Conservation (phyloP, 345 rosid species). For the Citrus australasica region DNA sequence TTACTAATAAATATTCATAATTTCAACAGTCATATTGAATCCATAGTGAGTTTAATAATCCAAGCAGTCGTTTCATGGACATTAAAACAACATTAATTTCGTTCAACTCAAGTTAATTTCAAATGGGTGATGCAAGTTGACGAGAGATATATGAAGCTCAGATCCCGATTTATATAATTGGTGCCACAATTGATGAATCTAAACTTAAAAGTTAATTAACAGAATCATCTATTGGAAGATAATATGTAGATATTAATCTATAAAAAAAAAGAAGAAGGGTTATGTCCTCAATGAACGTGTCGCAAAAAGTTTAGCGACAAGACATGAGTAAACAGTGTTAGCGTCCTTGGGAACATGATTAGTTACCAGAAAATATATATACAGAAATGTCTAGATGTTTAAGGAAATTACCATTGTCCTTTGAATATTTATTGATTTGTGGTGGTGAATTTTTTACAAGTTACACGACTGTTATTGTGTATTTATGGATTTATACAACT, state of each 20-base stretch:
- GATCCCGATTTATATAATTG: constrained; percentile 25
- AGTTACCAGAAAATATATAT: too few relatives aligned
- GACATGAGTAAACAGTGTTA: neutral
- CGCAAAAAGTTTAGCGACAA: neutral
- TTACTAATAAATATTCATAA: neutral
- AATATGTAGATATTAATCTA: neutral
- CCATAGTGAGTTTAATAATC: constrained; percentile 32
- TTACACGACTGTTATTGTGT: too few relatives aligned
- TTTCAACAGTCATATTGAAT: constrained; percentile 27
- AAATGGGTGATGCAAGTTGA: constrained; percentile 31
- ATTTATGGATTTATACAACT: too few relatives aligned
- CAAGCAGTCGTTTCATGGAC: constrained; percentile 13
- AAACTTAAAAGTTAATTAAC: neutral
- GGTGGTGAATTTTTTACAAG: too few relatives aligned
- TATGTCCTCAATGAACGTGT: neutral
- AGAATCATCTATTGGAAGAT: neutral
- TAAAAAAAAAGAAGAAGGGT: too few relatives aligned
- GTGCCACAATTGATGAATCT: neutral
- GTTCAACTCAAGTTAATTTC: constrained; percentile 6
- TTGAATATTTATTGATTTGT: too few relatives aligned
- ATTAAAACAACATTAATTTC: constrained; percentile 6
- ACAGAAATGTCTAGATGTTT: too few relatives aligned
- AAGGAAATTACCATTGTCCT: too few relatives aligned
- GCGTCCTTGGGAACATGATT: too few relatives aligned
- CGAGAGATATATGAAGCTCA: constrained; percentile 3